Percentiles rank a stretch among this genome's conserved stretches.
phyloP scores from a whole-genome alignment of 805 yeast genomes.

The Saitoella complicata region DNA sequence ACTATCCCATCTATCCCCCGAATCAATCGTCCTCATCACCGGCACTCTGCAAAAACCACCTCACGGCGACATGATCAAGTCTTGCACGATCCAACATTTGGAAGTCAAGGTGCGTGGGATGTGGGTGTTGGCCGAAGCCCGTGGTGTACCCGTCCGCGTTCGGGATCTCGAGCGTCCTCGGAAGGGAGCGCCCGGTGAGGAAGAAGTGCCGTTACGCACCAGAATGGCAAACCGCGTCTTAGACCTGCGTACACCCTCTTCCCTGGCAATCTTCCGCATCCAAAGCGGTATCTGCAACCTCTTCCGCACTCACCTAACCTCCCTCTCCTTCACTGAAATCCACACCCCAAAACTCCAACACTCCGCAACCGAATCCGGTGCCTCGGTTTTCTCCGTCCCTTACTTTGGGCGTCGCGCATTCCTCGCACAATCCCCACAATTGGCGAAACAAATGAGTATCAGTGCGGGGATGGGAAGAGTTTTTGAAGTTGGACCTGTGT shows the following conservation, averaged over 20 bases:
- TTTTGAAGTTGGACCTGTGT: slow-evolving; percentile 92
- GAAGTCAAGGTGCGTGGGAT: too few species aligned
- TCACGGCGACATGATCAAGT: too few species aligned
- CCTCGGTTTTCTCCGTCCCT: slow-evolving; percentile 84
- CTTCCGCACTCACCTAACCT: slow-evolving; percentile 72
- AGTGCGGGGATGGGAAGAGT: slow-evolving; percentile 96
- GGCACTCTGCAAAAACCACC: too few species aligned
- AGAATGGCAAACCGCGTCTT: slow-evolving; percentile 89
- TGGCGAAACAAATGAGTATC: slow-evolving; percentile 93
- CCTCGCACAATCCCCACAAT: slow-evolving; percentile 95
- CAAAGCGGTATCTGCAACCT: slow-evolving; percentile 77
- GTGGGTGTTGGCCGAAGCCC: too few species aligned
- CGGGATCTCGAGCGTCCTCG: too few species aligned
- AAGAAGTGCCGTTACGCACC: slow-evolving; percentile 74
- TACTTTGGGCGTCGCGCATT: slow-evolving; percentile 87
- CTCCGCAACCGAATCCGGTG: slow-evolving; percentile 95
- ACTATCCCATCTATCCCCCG: too few species aligned
- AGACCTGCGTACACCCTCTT: slow-evolving; percentile 90
- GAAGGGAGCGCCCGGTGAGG: too few species aligned
- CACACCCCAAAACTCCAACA: slow-evolving; percentile 94
- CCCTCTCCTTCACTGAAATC: slow-evolving; percentile 64
- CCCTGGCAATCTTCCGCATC: slow-evolving; percentile 91
- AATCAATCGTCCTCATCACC: too few species aligned
- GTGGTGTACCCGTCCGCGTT: too few species aligned
- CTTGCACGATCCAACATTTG: too few species aligned